phyloP scores from a whole-genome alignment of 75 land plant genomes.

The Ceratopteris richardii region DNA sequence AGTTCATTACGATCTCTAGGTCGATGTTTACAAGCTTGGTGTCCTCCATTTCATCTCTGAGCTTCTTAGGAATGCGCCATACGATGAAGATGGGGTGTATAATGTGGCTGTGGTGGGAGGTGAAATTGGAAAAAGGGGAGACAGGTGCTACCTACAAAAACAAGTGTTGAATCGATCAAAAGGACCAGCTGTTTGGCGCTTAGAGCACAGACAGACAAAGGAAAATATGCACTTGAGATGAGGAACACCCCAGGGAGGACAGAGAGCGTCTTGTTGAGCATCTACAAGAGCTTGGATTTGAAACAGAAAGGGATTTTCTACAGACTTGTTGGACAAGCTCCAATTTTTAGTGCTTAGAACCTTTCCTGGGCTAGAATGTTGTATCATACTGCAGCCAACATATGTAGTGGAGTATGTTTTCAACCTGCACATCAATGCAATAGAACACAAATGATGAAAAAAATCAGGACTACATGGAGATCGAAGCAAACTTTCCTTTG shows the following conservation, averaged over 20 bases:
- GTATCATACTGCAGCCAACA: constrained; percentile 92
- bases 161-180: constrained; percentile 77
- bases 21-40: too few species aligned
- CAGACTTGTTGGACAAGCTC: constrained; percentile 86
- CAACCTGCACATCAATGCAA: constrained; percentile 89
- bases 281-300: constrained; percentile 76
- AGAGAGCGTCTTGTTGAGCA: constrained; percentile 78
- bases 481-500: too few species aligned
- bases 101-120: constrained; percentile 99
- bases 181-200: constrained; percentile 96
- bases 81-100: constrained; percentile 97
- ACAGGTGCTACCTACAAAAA: constrained; percentile 93
- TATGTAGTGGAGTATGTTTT: constrained; percentile 96
- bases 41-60: constrained; percentile 8
- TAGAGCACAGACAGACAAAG: constrained; percentile 97
- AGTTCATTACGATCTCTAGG: too few species aligned
- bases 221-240: constrained; percentile 93
- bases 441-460: constrained; percentile 90
- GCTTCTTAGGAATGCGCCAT: too few species aligned
- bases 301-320: constrained; percentile 94
- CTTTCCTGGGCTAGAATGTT: constrained; percentile 87
- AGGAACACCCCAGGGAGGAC: constrained; percentile 75
- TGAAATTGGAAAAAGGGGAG: constrained; percentile 92
- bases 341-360: constrained; percentile 80
- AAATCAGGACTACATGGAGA: too few species aligned